A percentile compares a stretch with the other conserved stretches of the same genome.
Evolutionary conservation across 306 rosid species (phyloP).

Genomic region (Lathyrus oleraceus): DNA sequence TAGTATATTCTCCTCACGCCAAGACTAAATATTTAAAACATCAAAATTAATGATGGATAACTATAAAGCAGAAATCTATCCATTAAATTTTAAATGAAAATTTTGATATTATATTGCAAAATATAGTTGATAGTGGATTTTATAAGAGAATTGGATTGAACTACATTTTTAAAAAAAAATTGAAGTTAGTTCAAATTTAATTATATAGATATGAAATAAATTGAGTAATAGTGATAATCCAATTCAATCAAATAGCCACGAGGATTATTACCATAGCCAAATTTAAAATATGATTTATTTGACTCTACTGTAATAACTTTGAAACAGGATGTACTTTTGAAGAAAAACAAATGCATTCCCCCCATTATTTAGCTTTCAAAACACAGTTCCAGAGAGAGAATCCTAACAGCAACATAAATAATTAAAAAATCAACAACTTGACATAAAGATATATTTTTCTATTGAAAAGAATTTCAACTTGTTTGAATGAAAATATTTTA

Average conservation of each 20-base stretch:
- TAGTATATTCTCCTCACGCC: too few species aligned
- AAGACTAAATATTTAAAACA: too few species aligned
- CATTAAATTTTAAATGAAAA: too few species aligned
- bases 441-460: constrained; percentile 24
- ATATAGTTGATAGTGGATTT: too few species aligned
- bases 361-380: constrained; percentile 29
- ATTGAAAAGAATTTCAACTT: constrained; percentile 46
- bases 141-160: too few species aligned
- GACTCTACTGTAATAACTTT: constrained; percentile 29
- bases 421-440: constrained; percentile 27
- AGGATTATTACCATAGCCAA: background rate
- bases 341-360: constrained; percentile 32
- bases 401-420: background rate
- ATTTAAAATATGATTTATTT: constrained; percentile 7
- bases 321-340: constrained; percentile 23
- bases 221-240: background rate
- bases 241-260: background rate
- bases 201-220: background rate
- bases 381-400: background rate
- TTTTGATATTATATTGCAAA: too few species aligned
- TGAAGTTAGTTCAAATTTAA: too few species aligned
- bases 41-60: too few species aligned
- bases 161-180: too few species aligned
- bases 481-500: constrained; percentile 42
- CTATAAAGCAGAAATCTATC: too few species aligned